phyloP scores from a whole-genome alignment of 345 rosid genomes.

The Eucalyptus victrix region DNA sequence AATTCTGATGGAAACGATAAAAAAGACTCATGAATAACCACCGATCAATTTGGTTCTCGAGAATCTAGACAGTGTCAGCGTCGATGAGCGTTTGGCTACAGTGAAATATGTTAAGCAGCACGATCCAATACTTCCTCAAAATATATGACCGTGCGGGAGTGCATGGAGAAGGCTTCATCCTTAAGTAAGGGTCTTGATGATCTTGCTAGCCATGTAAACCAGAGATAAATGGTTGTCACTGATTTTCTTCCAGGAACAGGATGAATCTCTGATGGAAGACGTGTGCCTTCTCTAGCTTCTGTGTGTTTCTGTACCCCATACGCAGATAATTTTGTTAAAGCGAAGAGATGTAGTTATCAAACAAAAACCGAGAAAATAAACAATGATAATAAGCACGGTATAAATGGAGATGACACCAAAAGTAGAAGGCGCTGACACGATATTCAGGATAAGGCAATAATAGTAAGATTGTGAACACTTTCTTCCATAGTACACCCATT shows the following conservation, averaged over 20 bases:
- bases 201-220: slow-evolving; percentile 86
- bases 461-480: not conserved
- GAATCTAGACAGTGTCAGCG: not conserved
- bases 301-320: not conserved
- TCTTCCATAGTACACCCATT: not conserved
- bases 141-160: slow-evolving; percentile 38
- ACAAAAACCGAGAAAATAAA: not conserved
- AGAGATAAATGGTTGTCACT: not conserved
- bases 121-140: slow-evolving; percentile 91
- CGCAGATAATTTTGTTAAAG: not conserved
- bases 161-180: slow-evolving; percentile 73
- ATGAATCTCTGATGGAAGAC: not conserved
- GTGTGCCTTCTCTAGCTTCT: not conserved
- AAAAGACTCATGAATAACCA: not conserved
- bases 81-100: not conserved
- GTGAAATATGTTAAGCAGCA: slow-evolving; percentile 33
- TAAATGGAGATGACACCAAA: not conserved
- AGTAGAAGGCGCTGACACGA: not conserved
- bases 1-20: slow-evolving; percentile 15
- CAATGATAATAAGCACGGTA: not conserved
- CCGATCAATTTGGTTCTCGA: not conserved
- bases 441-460: not conserved
- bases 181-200: slow-evolving; percentile 74
- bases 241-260: not conserved
- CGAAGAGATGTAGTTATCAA: not conserved